Conservation (phyloP, 192 early-diverging fungal genomes). For the Phycomyces nitens region DNA sequence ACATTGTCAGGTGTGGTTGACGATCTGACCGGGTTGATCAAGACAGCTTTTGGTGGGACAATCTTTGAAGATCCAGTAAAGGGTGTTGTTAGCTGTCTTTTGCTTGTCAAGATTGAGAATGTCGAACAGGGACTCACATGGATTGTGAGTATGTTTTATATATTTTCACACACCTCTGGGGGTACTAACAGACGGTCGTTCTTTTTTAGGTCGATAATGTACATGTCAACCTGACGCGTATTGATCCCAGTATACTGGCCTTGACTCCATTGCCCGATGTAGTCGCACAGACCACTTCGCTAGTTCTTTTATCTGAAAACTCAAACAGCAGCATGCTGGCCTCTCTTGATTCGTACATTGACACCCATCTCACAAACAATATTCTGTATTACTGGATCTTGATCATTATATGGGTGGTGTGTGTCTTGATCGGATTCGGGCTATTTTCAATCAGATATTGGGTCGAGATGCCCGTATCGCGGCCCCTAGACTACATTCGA, state of each 20-base stretch:
- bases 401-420: background rate
- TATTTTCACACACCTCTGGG: too few relatives aligned
- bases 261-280: background rate
- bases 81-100: constrained; percentile 21
- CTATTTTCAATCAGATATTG: too few relatives aligned
- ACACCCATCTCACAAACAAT: background rate
- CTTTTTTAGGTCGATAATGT: constrained; percentile 3
- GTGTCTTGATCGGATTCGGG: background rate
- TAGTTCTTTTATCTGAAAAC: background rate
- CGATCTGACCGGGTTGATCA: constrained; percentile 8
- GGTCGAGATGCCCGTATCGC: too few relatives aligned
- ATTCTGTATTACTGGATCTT: background rate
- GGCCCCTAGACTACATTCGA: too few relatives aligned
- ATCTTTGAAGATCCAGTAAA: constrained; percentile 26
- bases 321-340: background rate
- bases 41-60: constrained; percentile 22
- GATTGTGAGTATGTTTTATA: constrained; percentile 32
- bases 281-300: background rate
- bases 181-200: too few relatives aligned
- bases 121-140: constrained; percentile 31
- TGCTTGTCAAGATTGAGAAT: constrained; percentile 27
- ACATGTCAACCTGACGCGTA: constrained; percentile 6
- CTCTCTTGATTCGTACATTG: background rate
- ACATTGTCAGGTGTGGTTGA: constrained; percentile 16
- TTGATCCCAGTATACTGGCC: background rate